phyloP scores from a whole-genome alignment of 2,329 filamentous ascomycete species.

The Cytospora mali region DNA sequence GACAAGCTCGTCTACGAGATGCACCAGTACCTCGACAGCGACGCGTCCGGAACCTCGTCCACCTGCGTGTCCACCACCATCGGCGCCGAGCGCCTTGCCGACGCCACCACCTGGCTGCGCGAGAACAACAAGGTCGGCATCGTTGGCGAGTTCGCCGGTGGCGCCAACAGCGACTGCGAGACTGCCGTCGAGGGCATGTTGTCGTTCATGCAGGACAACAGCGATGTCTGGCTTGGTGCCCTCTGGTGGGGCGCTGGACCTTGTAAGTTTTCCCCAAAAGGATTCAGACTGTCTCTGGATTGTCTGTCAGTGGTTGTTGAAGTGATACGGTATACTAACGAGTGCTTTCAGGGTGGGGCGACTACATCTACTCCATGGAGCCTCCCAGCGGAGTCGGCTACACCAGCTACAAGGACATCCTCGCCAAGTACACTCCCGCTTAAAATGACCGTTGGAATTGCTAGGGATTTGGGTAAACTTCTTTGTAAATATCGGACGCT shows the following conservation, averaged over 20 bases:
- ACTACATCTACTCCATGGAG: conserved; percentile 52
- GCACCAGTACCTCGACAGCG: conserved; percentile 62
- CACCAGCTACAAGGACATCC: conserved; percentile 26
- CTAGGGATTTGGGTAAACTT: neutral
- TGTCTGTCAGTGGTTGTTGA: no score
- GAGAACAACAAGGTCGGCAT: conserved; percentile 57
- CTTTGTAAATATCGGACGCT: neutral
- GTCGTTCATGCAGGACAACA: conserved; percentile 55
- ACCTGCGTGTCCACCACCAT: conserved; percentile 53
- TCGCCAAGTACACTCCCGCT: neutral
- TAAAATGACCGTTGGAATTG: neutral
- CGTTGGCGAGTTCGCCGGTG: conserved; percentile 61
- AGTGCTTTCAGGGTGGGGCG: conserved; percentile 48
- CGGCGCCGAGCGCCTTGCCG: conserved; percentile 50
- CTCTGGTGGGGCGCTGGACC: conserved; percentile 62
- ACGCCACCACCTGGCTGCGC: conserved; percentile 57
- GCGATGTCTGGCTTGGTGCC: conserved; percentile 60
- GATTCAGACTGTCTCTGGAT: neutral
- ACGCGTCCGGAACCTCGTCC: conserved; percentile 53
- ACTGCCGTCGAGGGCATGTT: conserved; percentile 55
- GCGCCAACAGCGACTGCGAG: conserved; percentile 53
- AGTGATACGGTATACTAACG: conserved; percentile 32
- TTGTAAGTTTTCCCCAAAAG: neutral
- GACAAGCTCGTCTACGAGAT: conserved; percentile 58
- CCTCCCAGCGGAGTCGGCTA: conserved; percentile 48